These are phyloP conservation scores for Gorgonomyces haynaldii DNA, from an alignment of 192 early-diverging fungal genomes.

Conservation along the genomic window DNA sequence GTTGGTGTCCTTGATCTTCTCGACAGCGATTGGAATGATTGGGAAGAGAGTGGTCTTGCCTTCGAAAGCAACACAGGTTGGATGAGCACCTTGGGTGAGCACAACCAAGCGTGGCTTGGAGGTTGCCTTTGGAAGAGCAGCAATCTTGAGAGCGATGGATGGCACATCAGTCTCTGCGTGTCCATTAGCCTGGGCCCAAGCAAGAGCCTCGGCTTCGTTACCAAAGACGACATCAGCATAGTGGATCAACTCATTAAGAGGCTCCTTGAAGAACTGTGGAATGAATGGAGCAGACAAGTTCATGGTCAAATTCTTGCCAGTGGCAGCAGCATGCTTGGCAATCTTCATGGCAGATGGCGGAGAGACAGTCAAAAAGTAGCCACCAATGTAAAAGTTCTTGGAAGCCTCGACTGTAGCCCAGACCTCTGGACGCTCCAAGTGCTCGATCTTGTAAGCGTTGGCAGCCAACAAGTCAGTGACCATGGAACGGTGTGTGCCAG, in stretches of 20 bases:
- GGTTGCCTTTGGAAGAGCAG: conserved; percentile 72
- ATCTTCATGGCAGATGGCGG: conserved; percentile 70
- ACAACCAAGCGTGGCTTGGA: conserved; percentile 71
- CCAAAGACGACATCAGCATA: conserved; percentile 92
- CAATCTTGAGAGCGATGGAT: conserved; percentile 70
- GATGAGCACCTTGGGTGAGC: conserved; percentile 78
- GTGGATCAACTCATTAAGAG: conserved; percentile 61
- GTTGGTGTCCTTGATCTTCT: conserved; percentile 90
- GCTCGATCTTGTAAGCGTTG: conserved; percentile 66
- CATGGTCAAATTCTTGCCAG: conserved; percentile 77
- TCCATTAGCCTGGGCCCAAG: conserved; percentile 65
- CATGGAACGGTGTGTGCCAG: conserved; percentile 76
- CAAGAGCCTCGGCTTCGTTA: conserved; percentile 90
- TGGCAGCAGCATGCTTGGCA: conserved; percentile 77
- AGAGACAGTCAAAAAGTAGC: conserved; percentile 90
- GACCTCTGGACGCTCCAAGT: conserved; percentile 59
- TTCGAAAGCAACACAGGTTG: conserved; percentile 56
- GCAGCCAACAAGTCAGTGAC: conserved; percentile 93
- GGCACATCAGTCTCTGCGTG: conserved; percentile 61
- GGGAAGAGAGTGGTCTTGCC: conserved; percentile 42
- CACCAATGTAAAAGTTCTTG: conserved; percentile 84
- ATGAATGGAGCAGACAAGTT: conserved; percentile 97
- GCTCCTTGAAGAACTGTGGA: conserved; percentile 82
- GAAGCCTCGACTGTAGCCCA: conserved; percentile 82
- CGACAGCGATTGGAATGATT: conserved; percentile 50